Evolutionary conservation across 1,284 basidiomycete species (phyloP).

Genomic region (Ceratobasidium sp.): DNA sequence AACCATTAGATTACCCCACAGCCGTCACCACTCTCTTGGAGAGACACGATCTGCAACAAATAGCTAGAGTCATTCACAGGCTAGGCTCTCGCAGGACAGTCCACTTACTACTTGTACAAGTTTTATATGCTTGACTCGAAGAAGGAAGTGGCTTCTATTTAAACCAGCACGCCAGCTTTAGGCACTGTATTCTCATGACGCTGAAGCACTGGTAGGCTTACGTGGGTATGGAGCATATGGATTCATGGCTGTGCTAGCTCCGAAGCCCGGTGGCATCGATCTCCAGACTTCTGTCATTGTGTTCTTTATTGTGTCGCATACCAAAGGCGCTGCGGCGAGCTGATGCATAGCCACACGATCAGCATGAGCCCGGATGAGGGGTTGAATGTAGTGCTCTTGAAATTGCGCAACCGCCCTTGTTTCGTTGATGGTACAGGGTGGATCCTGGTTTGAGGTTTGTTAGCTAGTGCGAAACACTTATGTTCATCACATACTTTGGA

Average conservation of each 20-base stretch:
- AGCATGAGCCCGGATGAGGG: not conserved
- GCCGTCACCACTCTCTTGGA: no score
- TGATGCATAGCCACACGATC: not conserved
- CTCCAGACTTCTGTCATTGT: constrained; percentile 9
- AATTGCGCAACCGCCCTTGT: not conserved
- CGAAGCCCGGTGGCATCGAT: not conserved
- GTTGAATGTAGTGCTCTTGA: not conserved
- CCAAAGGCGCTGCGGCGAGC: constrained; percentile 2
- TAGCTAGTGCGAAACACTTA: not conserved
- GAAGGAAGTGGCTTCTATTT: no score
- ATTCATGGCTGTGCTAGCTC: not conserved
- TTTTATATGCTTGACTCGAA: no score
- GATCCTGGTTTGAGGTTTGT: not conserved
- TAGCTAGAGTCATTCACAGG: no score
- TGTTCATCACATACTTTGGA: no score
- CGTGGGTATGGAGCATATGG: not conserved
- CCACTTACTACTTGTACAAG: no score
- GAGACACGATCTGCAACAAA: no score
- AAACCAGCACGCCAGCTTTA: no score
- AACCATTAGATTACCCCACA: no score
- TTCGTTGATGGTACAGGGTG: no score
- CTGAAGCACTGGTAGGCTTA: not conserved
- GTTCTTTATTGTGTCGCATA: not conserved
- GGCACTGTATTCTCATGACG: no score
- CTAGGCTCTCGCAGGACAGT: no score